Evolutionary conservation across 805 yeast species (phyloP).

Genomic region (Babjeviella inositovora): DNA sequence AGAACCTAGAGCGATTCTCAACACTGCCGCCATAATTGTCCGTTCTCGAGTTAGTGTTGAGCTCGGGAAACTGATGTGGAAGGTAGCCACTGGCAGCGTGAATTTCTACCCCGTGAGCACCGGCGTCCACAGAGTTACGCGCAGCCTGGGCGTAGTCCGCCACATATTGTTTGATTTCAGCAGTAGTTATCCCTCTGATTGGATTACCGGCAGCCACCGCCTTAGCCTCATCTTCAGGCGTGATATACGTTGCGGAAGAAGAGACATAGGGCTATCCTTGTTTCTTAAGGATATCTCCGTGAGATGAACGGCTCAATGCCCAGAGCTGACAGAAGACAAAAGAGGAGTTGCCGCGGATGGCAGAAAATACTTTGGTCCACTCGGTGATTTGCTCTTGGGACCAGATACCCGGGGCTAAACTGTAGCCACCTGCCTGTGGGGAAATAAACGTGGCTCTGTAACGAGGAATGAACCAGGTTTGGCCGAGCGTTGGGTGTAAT

Average conservation of each 20-base stretch:
- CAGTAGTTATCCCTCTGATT: too few relatives aligned
- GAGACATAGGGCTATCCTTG: constrained; percentile 18
- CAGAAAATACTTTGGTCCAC: constrained; percentile 31
- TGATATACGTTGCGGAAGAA: constrained; percentile 20
- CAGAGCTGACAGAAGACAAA: constrained; percentile 32
- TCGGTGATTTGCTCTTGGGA: constrained; percentile 26
- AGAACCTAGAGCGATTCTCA: constrained; percentile 18
- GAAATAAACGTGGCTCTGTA: constrained; percentile 45
- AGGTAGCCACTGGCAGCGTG: constrained; percentile 24
- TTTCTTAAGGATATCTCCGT: constrained; percentile 15
- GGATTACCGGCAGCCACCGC: constrained; percentile 15
- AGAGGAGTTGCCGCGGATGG: constrained; percentile 33
- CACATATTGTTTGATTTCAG: constrained; percentile 22
- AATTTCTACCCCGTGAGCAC: constrained; percentile 20
- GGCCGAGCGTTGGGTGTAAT: constrained; percentile 39
- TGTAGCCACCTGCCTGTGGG: constrained; percentile 19
- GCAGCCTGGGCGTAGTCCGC: constrained; percentile 27
- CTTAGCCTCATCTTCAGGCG: constrained; percentile 15
- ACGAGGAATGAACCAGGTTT: constrained; percentile 41
- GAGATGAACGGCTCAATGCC: constrained; percentile 25
- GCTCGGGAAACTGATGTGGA: constrained; percentile 17
- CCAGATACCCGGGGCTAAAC: constrained; percentile 31
- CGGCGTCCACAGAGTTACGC: constrained; percentile 26
- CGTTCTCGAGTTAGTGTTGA: constrained; percentile 14
- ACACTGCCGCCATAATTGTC: constrained; percentile 51